Conservation (phyloP, 306 rosid species). For the Amphicarpaea edgeworthii region DNA sequence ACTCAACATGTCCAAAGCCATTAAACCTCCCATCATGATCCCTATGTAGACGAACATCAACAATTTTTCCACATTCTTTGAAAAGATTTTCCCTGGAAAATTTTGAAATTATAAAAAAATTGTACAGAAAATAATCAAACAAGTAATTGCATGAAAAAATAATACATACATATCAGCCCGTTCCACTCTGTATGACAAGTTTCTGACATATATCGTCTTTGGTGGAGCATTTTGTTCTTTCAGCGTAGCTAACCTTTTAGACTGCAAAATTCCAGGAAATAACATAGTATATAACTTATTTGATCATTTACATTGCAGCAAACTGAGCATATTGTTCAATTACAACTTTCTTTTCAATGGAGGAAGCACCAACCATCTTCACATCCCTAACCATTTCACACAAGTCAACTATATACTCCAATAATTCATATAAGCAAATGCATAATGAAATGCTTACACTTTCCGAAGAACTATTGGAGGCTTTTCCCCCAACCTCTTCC, state of each 20-base stretch:
- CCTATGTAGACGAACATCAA: slow-evolving; percentile 61
- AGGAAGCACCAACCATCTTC: slow-evolving; percentile 49
- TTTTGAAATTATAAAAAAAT: slow-evolving; percentile 15
- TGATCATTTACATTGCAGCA: not conserved
- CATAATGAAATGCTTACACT: not conserved
- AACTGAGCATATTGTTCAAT: slow-evolving; percentile 6
- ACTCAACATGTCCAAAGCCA: slow-evolving; percentile 77
- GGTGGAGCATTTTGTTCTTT: slow-evolving; percentile 45
- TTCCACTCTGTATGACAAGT: slow-evolving; percentile 59
- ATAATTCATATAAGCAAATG: not conserved
- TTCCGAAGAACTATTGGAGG: not conserved
- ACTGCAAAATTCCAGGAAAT: slow-evolving; percentile 53
- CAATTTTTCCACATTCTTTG: slow-evolving; percentile 66
- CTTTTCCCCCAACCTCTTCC: not conserved
- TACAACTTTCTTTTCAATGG: slow-evolving; percentile 57
- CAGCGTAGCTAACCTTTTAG: slow-evolving; percentile 53
- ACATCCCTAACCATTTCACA: slow-evolving; percentile 52
- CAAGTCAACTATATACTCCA: slow-evolving; percentile 15
- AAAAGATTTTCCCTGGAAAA: slow-evolving; percentile 66
- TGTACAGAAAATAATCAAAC: not conserved
- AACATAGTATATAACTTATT: not conserved
- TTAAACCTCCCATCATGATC: slow-evolving; percentile 58
- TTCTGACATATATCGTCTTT: slow-evolving; percentile 69
- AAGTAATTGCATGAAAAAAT: not conserved
- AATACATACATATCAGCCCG: slow-evolving; percentile 73